phyloP scores from a whole-genome alignment of 83 land plant species.

The Thuja plicata region DNA sequence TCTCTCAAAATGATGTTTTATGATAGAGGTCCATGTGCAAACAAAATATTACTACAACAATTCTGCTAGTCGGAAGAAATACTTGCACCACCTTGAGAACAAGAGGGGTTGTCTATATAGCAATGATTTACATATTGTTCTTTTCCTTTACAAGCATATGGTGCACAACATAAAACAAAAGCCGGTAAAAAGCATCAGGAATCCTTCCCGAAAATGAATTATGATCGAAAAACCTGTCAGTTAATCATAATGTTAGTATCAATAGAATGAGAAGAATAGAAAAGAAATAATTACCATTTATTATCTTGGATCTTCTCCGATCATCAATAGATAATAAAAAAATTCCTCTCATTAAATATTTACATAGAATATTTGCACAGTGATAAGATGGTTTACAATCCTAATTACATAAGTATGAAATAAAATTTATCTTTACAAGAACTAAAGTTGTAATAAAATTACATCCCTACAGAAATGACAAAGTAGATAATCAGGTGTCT shows the following conservation, averaged over 20 bases:
- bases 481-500: neutral
- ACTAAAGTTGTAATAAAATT: neutral
- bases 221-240: slow-evolving; percentile 19
- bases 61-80: no score
- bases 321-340: neutral
- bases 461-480: neutral
- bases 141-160: no score
- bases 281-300: neutral
- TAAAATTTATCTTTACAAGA: neutral
- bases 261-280: neutral
- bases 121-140: no score
- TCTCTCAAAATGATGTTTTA: no score
- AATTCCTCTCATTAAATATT: neutral
- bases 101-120: no score
- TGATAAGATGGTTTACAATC: neutral
- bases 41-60: no score
- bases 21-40: no score
- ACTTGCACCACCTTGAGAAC: no score
- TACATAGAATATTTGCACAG: neutral
- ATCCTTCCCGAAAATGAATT: slow-evolving; percentile 23
- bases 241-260: neutral
- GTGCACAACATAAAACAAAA: no score
- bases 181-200: slow-evolving; percentile 21
- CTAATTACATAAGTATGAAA: neutral
- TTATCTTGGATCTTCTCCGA: neutral